Base-by-base conservation (phyloP, 1,139 yeast genomes). In the Saccharomyces pastorianus region DNA sequence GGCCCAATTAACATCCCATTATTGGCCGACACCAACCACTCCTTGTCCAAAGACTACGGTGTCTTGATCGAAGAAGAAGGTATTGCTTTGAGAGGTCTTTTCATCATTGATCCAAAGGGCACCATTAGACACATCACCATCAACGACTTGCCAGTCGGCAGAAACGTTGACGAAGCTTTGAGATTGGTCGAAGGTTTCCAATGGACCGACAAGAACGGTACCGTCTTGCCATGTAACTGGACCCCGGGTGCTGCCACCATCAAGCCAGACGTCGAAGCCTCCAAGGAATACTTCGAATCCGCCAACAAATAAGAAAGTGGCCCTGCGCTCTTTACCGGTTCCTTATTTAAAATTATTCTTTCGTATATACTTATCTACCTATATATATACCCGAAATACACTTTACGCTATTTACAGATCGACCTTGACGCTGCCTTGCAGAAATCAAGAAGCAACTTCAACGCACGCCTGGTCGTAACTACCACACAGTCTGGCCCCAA, bases 151-250 rank as follows among this genome's bases (percentile, higher is more conserved):
- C 96, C 98, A 73, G 99, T 93, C 66, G 99, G 99, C 75, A 90
- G 99, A 83, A 86, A 89, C 69, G 98, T 91, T 64, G 96, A 90
- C 64, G 99, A 93, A 82, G 87, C 97, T 66, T 81, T 88, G 73
- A 90, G 99, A 86, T 84, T 93, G 74, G 83, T 93, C 64, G 98
- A 93, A 74, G 98, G 97, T 68, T 91, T 93, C 96, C 95, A 91
- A 81, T 90, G 93, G 89, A 86, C 96, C 70, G 96, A 91, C 76
- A 86, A 88, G 82, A 79, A 91, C 83, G 96, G 98, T 78, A 96
- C 93, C 78, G 98, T 93, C 65, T 88, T 96, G 78, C 97, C 97
- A 69, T 97, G 98, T 74, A 91, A 90, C 95, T 93, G 99, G 98
- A 88, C 88, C 68, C 91, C 95, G 77, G 98, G 98, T 79, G 75